phyloP scores from a whole-genome alignment of 768 basidiomycete species.

The Boletus huronensis region DNA sequence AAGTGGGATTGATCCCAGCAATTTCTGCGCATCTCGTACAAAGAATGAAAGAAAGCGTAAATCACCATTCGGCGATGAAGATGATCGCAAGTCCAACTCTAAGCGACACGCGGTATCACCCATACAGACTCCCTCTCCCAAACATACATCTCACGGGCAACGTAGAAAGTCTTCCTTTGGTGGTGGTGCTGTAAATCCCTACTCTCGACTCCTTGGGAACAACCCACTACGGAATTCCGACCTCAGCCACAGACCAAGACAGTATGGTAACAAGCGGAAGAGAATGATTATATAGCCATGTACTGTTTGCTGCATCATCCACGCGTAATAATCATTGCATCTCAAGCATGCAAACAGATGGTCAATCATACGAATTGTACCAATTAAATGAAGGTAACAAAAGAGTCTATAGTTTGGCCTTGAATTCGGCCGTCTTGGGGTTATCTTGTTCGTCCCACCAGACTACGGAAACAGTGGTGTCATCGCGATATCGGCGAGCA shows the following conservation, averaged over 20 bases:
- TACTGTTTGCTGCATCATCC: conserved; percentile 10
- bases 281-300: conserved; percentile 36
- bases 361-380: background rate
- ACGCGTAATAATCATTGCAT: conserved; percentile 4
- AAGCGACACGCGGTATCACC: conserved; percentile 21
- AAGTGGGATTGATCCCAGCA: conserved; percentile 31
- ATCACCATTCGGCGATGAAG: conserved; percentile 32
- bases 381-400: background rate
- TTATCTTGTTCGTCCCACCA: conserved; percentile 74
- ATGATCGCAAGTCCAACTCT: conserved; percentile 19
- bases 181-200: conserved; percentile 35
- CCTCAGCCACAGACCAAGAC: conserved; percentile 19
- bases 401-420: conserved; percentile 47
- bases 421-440: conserved; percentile 37
- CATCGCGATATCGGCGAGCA: conserved; percentile 77
- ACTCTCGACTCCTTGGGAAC: conserved; percentile 30
- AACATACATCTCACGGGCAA: conserved; percentile 17
- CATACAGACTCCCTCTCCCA: conserved; percentile 24
- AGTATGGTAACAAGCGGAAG: conserved; percentile 34
- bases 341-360: background rate
- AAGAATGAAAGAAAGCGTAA: conserved; percentile 40
- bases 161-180: conserved; percentile 31
- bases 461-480: conserved; percentile 79
- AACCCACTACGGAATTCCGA: conserved; percentile 34
- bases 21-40: conserved; percentile 36